These are phyloP conservation scores for Aureobasidium lini DNA, from an alignment of 2,329 filamentous ascomycete species.

Conservation along the genomic window DNA sequence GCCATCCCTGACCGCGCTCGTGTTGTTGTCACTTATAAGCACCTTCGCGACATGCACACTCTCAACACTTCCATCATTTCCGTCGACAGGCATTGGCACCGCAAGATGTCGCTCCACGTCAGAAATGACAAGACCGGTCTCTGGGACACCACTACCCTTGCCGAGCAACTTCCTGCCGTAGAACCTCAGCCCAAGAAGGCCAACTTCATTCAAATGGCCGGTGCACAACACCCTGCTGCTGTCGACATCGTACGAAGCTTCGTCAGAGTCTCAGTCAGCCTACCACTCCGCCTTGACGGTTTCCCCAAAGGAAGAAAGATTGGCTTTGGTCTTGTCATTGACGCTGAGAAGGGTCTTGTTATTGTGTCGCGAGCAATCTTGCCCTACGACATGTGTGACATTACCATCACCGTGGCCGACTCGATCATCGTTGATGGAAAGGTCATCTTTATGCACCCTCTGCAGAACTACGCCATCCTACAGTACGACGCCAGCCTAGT, in stretches of 20 bases:
- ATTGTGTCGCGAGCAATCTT: conserved; percentile 91
- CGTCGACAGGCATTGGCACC: conserved; percentile 91
- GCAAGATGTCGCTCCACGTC: conserved; percentile 86
- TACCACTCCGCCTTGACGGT: conserved; percentile 96
- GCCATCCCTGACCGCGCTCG: conserved; percentile 71
- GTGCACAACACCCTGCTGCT: conserved; percentile 81
- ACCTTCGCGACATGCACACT: conserved; percentile 89
- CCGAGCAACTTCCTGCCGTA: conserved; percentile 68
- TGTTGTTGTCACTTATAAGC: conserved; percentile 91
- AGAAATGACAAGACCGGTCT: conserved; percentile 84
- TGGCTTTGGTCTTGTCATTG: conserved; percentile 94
- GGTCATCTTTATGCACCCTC: conserved; percentile 88
- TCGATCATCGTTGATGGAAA: conserved; percentile 92
- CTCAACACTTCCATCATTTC: conserved; percentile 87
- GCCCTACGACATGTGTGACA: conserved; percentile 93
- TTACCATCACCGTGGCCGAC: conserved; percentile 91
- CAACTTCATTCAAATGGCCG: conserved; percentile 85
- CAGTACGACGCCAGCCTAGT: conserved; percentile 91
- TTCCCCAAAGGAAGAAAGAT: conserved; percentile 91
- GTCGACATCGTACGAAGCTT: conserved; percentile 91
- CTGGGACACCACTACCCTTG: conserved; percentile 89
- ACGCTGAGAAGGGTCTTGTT: conserved; percentile 91
- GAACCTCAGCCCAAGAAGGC: conserved; percentile 68
- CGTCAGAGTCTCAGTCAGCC: conserved; percentile 82
- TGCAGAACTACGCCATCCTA: conserved; percentile 94